These are phyloP conservation scores for Vaccinium myrtillus DNA, from an alignment of 148 eudicot species.

Conservation along the genomic window DNA sequence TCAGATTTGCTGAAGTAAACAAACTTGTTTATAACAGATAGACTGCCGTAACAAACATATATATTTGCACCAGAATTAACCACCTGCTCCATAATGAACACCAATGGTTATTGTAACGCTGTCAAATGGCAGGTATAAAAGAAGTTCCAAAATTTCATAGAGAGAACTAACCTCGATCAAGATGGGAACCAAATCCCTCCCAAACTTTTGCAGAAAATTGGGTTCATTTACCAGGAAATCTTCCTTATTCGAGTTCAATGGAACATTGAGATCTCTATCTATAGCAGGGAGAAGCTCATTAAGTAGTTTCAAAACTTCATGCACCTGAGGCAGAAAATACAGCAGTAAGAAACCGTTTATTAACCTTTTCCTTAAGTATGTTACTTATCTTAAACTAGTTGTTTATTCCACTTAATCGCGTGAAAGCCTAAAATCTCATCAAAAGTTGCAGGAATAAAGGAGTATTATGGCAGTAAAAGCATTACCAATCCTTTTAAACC, in stretches of 20 bases:
- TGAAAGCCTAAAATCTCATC: neutral
- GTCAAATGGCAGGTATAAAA: neutral
- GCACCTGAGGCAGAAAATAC: conserved; percentile 43
- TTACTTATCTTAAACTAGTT: neutral
- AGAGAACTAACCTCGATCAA: conserved; percentile 57
- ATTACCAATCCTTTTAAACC: neutral
- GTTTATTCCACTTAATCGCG: neutral
- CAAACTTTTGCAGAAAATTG: conserved; percentile 65
- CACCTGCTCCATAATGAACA: conserved; percentile 50
- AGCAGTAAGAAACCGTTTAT: neutral
- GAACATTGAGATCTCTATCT: conserved; percentile 38
- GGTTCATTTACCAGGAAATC: conserved; percentile 53
- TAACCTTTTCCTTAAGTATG: neutral
- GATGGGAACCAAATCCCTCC: conserved; percentile 61
- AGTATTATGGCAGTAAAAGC: neutral
- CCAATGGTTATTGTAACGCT: conserved; percentile 13
- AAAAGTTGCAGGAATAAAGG: neutral
- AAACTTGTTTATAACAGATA: conserved; percentile 70
- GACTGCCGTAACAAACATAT: conserved; percentile 73
- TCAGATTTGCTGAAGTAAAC: conserved; percentile 65
- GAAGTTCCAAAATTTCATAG: neutral
- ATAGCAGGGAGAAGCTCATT: conserved; percentile 74
- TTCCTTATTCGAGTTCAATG: conserved; percentile 46
- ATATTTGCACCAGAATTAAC: conserved; percentile 76
- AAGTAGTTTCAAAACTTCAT: conserved; percentile 72